Conservation (phyloP, 1,284 basidiomycete genomes). For the Cutaneotrichosporon curvatum region DNA sequence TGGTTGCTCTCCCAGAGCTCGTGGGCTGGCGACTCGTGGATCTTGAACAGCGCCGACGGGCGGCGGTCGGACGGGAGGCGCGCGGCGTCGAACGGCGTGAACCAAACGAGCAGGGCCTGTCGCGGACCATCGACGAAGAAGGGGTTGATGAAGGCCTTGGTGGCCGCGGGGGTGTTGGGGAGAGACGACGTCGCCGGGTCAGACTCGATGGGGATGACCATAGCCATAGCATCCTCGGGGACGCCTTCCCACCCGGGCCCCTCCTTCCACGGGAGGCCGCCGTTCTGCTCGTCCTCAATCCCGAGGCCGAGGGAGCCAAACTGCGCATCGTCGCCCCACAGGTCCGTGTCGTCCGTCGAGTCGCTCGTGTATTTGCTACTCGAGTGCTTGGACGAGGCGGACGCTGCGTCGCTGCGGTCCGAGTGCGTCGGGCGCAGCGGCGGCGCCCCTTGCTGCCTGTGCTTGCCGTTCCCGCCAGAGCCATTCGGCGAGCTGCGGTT, state of each 20-base stretch:
- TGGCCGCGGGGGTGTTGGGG: not conserved
- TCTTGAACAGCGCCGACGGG: slow-evolving; percentile 15
- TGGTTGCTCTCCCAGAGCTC: slow-evolving; percentile 8
- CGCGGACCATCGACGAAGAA: slow-evolving; percentile 25
- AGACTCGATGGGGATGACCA: slow-evolving; percentile 39
- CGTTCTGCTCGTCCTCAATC: slow-evolving; percentile 22
- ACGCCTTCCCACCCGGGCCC: slow-evolving; percentile 44
- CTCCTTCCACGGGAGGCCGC: slow-evolving; percentile 25
- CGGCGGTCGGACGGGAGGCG: slow-evolving; percentile 1
- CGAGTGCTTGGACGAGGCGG: slow-evolving; percentile 15
- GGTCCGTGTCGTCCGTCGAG: slow-evolving; percentile 10
- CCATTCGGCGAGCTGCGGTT: slow-evolving; percentile 10
- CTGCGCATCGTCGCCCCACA: slow-evolving; percentile 6
- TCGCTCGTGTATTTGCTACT: slow-evolving; percentile 5
- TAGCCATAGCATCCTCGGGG: slow-evolving; percentile 43
- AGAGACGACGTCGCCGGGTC: slow-evolving; percentile 1
- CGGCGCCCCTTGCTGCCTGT: not conserved
- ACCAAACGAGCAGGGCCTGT: slow-evolving; percentile 42
- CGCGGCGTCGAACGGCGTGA: slow-evolving; percentile 39
- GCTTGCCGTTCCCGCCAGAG: not conserved
- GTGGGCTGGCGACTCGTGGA: slow-evolving; percentile 13
- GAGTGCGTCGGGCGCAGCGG: slow-evolving; percentile 1
- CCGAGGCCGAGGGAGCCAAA: slow-evolving; percentile 19
- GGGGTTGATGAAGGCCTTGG: slow-evolving; percentile 17
- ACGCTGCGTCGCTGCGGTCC: slow-evolving; percentile 15